Evolutionary conservation across 2,329 filamentous ascomycete species (phyloP).

Genomic region (Epichloe coenophiala): DNA sequence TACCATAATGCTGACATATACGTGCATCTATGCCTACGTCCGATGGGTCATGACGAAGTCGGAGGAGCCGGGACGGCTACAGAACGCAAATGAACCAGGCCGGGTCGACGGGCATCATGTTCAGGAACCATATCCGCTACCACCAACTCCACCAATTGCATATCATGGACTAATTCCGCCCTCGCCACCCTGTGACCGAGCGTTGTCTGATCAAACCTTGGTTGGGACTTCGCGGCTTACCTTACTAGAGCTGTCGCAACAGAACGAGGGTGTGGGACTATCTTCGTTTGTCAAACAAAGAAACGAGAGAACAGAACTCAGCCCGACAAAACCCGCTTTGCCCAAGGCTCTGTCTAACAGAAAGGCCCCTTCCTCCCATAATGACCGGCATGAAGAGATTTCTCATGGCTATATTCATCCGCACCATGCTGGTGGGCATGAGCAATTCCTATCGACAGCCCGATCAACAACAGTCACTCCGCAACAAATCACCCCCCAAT

Average conservation of each 20-base stretch:
- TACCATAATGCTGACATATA: conserved; percentile 50
- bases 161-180: conserved; percentile 21
- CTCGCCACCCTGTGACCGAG: conserved; percentile 9
- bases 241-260: background rate
- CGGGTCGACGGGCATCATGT: conserved; percentile 5
- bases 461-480: background rate
- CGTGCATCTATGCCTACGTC: conserved; percentile 59
- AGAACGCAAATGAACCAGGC: background rate
- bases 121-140: conserved; percentile 7
- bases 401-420: background rate
- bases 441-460: background rate
- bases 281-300: background rate
- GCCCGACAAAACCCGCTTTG: too few relatives aligned
- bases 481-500: background rate
- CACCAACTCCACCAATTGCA: conserved; percentile 17
- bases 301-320: background rate
- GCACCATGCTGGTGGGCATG: background rate
- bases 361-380: background rate
- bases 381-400: background rate
- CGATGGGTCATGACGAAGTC: conserved; percentile 29
- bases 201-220: conserved; percentile 7
- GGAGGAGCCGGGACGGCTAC: conserved; percentile 10
- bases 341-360: too few relatives aligned
- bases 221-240: background rate
- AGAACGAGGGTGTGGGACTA: background rate